Conservation (phyloP, 225 moss, liverwort and hornwort species). For the Straminergon stramineum region DNA sequence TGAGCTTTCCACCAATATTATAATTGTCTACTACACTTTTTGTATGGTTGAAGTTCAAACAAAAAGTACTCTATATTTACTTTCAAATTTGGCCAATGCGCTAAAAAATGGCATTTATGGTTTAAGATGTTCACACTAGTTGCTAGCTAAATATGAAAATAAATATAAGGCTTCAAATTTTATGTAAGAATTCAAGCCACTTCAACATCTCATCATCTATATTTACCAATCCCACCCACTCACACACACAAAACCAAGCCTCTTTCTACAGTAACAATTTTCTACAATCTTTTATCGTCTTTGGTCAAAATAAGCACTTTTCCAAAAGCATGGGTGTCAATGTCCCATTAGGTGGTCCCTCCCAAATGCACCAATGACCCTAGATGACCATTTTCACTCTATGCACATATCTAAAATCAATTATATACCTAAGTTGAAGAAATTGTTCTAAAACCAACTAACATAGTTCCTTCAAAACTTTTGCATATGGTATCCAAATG, state of each 20-base stretch:
- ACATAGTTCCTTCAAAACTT: neutral
- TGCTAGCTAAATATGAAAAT: neutral
- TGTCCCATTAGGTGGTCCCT: neutral
- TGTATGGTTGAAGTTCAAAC: neutral
- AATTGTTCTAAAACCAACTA: neutral
- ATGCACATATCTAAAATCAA: neutral
- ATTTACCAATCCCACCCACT: neutral
- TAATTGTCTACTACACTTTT: neutral
- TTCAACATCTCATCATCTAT: neutral
- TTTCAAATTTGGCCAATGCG: neutral
- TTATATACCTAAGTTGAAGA: fast-evolving
- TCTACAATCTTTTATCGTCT: neutral
- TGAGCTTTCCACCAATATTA: neutral
- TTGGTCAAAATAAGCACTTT: neutral
- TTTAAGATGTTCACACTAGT: neutral
- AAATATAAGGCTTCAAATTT: neutral
- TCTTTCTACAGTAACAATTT: too few species aligned
- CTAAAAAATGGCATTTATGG: too few species aligned
- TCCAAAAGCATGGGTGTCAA: fast-evolving
- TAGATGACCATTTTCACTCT: neutral
- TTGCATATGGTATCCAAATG: neutral
- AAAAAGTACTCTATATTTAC: too few species aligned
- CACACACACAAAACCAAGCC: neutral
- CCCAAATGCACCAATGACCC: fast-evolving
- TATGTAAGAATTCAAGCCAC: neutral